Evolutionary conservation across 345 rosid species (phyloP).

Genomic region (Crucihimalaya himalaica): DNA sequence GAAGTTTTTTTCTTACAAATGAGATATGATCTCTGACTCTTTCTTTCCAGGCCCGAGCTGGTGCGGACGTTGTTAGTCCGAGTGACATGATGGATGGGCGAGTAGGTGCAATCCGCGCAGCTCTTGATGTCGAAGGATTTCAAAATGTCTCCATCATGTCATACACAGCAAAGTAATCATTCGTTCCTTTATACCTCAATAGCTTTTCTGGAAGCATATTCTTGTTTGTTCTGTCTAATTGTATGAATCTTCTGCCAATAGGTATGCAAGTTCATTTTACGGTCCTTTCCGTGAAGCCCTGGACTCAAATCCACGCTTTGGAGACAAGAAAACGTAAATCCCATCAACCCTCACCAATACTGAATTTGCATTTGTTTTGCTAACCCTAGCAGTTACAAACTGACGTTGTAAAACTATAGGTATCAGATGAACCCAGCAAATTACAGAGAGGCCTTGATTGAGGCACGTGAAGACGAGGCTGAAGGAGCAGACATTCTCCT

Average conservation of each 20-base stretch:
- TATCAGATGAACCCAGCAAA: slow-evolving; percentile 99
- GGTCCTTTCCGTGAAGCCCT: slow-evolving; percentile 97
- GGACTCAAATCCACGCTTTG: slow-evolving; percentile 93
- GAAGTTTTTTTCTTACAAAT: not conserved
- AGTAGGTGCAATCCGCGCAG: slow-evolving; percentile 82
- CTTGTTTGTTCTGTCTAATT: slow-evolving; percentile 12
- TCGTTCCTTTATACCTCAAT: not conserved
- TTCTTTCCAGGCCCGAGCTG: slow-evolving; percentile 73
- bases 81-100: slow-evolving; percentile 99
- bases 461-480: slow-evolving; percentile 79
- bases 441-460: slow-evolving; percentile 86
- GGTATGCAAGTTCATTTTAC: slow-evolving; percentile 94
- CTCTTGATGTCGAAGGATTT: slow-evolving; percentile 95
- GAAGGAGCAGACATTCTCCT: slow-evolving; percentile 98
- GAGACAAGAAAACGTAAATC: slow-evolving; percentile 87
- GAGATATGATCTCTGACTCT: not conserved
- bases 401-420: slow-evolving; percentile 48
- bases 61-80: slow-evolving; percentile 97
- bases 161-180: slow-evolving; percentile 87
- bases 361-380: slow-evolving; percentile 12
- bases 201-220: slow-evolving; percentile 1
- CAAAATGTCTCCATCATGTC: slow-evolving; percentile 95
- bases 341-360: not conserved
- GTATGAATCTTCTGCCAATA: slow-evolving; percentile 37
- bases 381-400: slow-evolving; percentile 29